Conservation (phyloP, 2,329 filamentous ascomycete species). For the Aspergillus brunneoviolaceus region DNA sequence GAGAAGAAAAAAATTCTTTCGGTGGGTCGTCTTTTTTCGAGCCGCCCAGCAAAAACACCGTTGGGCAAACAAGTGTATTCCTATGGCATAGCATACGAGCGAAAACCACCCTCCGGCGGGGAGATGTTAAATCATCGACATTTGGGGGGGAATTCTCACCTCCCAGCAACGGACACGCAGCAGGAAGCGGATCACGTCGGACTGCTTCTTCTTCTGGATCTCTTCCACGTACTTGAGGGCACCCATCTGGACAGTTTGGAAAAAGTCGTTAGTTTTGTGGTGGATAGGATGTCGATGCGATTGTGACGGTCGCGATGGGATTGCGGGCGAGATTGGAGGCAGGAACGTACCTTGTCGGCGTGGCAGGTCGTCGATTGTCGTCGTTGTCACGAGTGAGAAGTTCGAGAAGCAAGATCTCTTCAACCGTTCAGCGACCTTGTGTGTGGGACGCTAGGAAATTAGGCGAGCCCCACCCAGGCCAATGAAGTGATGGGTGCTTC, state of each 20-base stretch:
- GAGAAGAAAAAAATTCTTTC: background rate
- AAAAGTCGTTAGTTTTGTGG: conserved; percentile 15
- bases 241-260: conserved; percentile 69
- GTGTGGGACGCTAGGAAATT: conserved; percentile 46
- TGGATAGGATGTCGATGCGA: background rate
- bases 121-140: conserved; percentile 39
- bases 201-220: conserved; percentile 99
- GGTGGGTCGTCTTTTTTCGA: conserved; percentile 18
- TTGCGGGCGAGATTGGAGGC: background rate
- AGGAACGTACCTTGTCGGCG: conserved; percentile 47
- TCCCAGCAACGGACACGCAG: conserved; percentile 99
- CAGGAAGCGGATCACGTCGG: conserved; percentile 99
- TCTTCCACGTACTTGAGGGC: conserved; percentile 99
- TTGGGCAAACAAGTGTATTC: conserved; percentile 19
- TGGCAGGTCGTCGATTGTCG: conserved; percentile 44
- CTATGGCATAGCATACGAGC: conserved; percentile 37
- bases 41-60: conserved; percentile 30
- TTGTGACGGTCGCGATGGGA: background rate
- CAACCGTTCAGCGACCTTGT: conserved; percentile 35
- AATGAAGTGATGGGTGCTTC: conserved; percentile 16
- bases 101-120: conserved; percentile 21
- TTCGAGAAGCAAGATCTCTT: conserved; percentile 33
- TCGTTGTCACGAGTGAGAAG: conserved; percentile 43
- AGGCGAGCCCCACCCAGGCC: conserved; percentile 34
- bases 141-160: conserved; percentile 54